phyloP scores from a whole-genome alignment of 2,329 filamentous ascomycete genomes.

The Berkeleyomyces basicola region DNA sequence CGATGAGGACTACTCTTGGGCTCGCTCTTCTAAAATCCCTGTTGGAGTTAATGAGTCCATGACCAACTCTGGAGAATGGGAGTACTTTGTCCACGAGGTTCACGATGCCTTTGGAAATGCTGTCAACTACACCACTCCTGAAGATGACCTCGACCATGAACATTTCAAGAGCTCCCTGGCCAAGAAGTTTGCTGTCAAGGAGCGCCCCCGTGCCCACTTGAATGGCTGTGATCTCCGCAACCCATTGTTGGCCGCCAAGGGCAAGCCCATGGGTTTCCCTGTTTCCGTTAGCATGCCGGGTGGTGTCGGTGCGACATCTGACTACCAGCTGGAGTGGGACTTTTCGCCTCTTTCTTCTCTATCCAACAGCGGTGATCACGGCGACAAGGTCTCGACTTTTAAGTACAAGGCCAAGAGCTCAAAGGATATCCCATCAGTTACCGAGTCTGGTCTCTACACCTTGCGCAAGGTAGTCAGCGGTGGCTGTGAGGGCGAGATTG shows the following conservation, averaged over 20 bases:
- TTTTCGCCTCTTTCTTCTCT: slow-evolving; percentile 63
- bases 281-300: slow-evolving; percentile 35
- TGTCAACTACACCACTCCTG: slow-evolving; percentile 50
- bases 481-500: slow-evolving; percentile 71
- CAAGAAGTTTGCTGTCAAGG: slow-evolving; percentile 70
- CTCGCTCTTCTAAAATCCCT: slow-evolving; percentile 52
- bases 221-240: slow-evolving; percentile 61
- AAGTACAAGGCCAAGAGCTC: slow-evolving; percentile 44
- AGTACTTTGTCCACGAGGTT: slow-evolving; percentile 82
- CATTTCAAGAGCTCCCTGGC: slow-evolving; percentile 46
- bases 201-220: slow-evolving; percentile 61
- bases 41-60: slow-evolving; percentile 87
- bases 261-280: slow-evolving; percentile 50
- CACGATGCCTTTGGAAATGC: slow-evolving; percentile 80
- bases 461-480: slow-evolving; percentile 64
- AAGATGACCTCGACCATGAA: slow-evolving; percentile 52
- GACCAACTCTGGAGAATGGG: slow-evolving; percentile 61
- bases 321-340: slow-evolving; percentile 61
- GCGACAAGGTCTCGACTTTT: slow-evolving; percentile 38
- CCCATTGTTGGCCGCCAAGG: slow-evolving; percentile 71
- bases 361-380: slow-evolving; percentile 52
- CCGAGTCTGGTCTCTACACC: slow-evolving; percentile 71
- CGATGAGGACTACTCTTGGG: slow-evolving; percentile 54
- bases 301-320: slow-evolving; percentile 44
- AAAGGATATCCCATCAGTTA: slow-evolving; percentile 49